Conservation (phyloP, 805 yeast genomes). For the Brettanomyces nanus region DNA sequence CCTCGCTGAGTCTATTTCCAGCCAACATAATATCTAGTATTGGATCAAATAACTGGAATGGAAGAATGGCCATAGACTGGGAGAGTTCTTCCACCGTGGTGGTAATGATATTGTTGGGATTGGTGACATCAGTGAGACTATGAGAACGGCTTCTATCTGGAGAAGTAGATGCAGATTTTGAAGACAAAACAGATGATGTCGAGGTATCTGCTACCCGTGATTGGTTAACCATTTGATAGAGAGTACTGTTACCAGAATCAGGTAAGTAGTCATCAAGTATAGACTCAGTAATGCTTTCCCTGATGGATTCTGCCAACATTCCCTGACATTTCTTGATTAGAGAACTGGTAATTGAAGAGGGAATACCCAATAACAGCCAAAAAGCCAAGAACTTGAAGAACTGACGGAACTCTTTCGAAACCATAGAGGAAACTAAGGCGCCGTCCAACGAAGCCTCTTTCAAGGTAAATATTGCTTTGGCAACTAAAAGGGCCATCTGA, state of each 20-base stretch:
- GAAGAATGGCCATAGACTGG: constrained; percentile 60
- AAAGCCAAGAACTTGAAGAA: constrained; percentile 55
- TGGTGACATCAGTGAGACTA: constrained; percentile 40
- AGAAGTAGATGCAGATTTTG: background rate
- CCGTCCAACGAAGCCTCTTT: constrained; percentile 87
- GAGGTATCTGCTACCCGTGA: constrained; percentile 2
- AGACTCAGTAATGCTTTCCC: constrained; percentile 55
- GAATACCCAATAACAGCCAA: constrained; percentile 84
- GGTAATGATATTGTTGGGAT: constrained; percentile 79
- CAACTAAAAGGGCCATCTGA: constrained; percentile 53
- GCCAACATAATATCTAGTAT: constrained; percentile 70
- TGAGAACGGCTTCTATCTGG: too few relatives aligned
- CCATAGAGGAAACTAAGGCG: constrained; percentile 69
- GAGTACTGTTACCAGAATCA: constrained; percentile 56
- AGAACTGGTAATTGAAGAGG: constrained; percentile 76
- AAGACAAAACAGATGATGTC: background rate
- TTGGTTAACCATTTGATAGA: constrained; percentile 59
- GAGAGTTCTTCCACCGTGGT: constrained; percentile 73
- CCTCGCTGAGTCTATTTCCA: constrained; percentile 63
- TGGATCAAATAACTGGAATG: constrained; percentile 81
- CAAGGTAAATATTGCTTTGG: constrained; percentile 67
- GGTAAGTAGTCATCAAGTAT: constrained; percentile 69
- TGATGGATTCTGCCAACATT: constrained; percentile 47
- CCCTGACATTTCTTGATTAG: constrained; percentile 54
- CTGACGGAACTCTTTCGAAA: constrained; percentile 55